Conservation (phyloP, 495 filamentous ascomycete genomes). For the Sabuloglossum arenarium region DNA sequence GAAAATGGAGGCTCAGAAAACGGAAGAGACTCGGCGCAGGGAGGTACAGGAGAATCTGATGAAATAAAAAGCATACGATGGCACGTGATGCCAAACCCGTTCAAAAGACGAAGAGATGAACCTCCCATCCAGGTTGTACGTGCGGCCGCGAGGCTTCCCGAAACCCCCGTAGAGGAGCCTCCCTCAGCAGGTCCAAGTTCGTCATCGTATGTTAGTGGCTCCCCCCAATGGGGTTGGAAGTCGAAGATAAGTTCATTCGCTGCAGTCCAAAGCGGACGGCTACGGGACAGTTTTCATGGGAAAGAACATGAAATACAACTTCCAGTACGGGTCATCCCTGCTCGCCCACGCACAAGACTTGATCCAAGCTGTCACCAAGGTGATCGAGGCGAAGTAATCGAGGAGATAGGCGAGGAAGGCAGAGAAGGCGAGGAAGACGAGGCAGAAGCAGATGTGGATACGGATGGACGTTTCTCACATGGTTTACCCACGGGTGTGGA, state of each 20-base stretch:
- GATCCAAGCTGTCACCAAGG: conserved; percentile 5
- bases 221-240: conserved; percentile 15
- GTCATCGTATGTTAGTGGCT: background rate
- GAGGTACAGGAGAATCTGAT: background rate
- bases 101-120: conserved; percentile 29
- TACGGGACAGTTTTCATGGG: conserved; percentile 11
- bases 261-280: conserved; percentile 16
- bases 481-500: background rate
- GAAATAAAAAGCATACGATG: conserved; percentile 17
- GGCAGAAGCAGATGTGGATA: background rate
- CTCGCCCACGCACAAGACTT: conserved; percentile 28
- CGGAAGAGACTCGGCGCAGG: background rate
- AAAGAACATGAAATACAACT: conserved; percentile 11
- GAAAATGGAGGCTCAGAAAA: background rate
- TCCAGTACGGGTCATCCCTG: conserved; percentile 48
- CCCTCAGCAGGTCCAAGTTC: conserved; percentile 7
- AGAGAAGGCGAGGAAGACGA: background rate
- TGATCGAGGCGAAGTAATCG: conserved; percentile 5
- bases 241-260: conserved; percentile 15
- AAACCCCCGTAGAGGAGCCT: conserved; percentile 13
- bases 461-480: background rate
- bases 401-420: background rate
- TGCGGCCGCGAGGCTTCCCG: background rate
- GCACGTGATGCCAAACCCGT: conserved; percentile 29
- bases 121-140: conserved; percentile 17